Base-by-base conservation (phyloP, 768 basidiomycete species). In the Lactarius tabidus region DNA sequence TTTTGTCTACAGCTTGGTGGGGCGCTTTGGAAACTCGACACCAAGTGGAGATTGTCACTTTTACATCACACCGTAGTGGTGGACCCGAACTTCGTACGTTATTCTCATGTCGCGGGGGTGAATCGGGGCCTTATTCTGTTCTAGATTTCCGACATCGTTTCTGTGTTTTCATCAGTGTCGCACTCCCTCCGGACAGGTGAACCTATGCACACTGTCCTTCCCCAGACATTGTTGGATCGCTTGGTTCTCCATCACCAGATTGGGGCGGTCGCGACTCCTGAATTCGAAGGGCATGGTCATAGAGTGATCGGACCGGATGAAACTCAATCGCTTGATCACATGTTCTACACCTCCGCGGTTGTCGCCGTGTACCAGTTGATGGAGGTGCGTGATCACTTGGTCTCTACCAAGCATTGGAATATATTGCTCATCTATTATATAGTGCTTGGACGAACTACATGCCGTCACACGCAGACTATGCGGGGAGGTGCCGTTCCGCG, bases 71-170 rank as follows among this genome's bases (percentile, higher is more conserved):
- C 82, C 3, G 77, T 78, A 36, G 79, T 83, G 59, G 76, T 86
- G 38, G 82, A 86, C 70, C 84, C 85, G 0, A 78, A 81, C 69
- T 83, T 85, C 68, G 84, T 82, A 66, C 76, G 56, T 12, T 51
- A 3, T n/a, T 38, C 38, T 29, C 35, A 31, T 28, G 17, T 43
- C 38, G 20, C n/a, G 53, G 8, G 36, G 9, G 31, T 6, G n/a
- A 41, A 28, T 15, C 17, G 20, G 41, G 23, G n/a, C n/a, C 64
- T 65, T 28, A 65, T 18, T 57, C 23, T 53, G 3, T 23, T 51
- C 48, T 28, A 80, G 77, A 77, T 76, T 58, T 70, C 74, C 52
- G 83, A 84, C 60, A 77, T 82, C 6, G 75, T 82, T 63, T 74
- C 80, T 0, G 74, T 81, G n/a, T 69, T 69, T 36, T 38, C 69